These are phyloP conservation scores for Blastosporella zonata DNA, from an alignment of 1,284 basidiomycete genomes.

Conservation along the genomic window DNA sequence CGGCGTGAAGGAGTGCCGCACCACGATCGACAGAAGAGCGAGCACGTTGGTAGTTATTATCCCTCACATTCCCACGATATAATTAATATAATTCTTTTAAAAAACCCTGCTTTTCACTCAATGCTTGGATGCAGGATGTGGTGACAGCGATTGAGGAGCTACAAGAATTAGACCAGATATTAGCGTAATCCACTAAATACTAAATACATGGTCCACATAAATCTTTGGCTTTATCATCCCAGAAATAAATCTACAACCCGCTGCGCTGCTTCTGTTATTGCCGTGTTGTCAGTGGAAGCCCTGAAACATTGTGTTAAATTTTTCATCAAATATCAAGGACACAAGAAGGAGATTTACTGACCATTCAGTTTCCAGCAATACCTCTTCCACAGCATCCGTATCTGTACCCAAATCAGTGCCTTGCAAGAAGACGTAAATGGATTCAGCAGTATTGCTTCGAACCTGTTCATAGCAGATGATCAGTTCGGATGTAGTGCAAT, in stretches of 20 bases:
- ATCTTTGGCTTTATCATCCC: not conserved
- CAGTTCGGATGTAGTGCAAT: conserved; percentile 8
- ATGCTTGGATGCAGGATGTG: too few relatives aligned
- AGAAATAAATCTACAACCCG: conserved; percentile 25
- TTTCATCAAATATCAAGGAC: not conserved
- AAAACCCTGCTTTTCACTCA: too few relatives aligned
- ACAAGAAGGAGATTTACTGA: conserved; percentile 30
- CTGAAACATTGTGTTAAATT: conserved; percentile 24
- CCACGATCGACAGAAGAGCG: not conserved
- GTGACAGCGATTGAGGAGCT: too few relatives aligned
- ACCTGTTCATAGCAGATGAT: conserved; percentile 45
- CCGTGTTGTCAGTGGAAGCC: conserved; percentile 37
- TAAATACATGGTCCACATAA: too few relatives aligned
- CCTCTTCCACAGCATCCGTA: conserved; percentile 69
- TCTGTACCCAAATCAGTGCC: conserved; percentile 62
- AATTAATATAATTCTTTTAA: too few relatives aligned
- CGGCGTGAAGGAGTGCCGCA: not conserved
- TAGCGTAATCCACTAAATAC: too few relatives aligned
- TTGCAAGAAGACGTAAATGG: conserved; percentile 73
- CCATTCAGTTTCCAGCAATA: conserved; percentile 84
- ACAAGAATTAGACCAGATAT: too few relatives aligned
- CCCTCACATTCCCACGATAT: conserved; percentile 20
- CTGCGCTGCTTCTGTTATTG: conserved; percentile 31
- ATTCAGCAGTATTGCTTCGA: conserved; percentile 76
- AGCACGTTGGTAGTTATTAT: not conserved